Evolutionary conservation across 306 rosid genomes (phyloP).

Genomic region (Castanea mollissima): DNA sequence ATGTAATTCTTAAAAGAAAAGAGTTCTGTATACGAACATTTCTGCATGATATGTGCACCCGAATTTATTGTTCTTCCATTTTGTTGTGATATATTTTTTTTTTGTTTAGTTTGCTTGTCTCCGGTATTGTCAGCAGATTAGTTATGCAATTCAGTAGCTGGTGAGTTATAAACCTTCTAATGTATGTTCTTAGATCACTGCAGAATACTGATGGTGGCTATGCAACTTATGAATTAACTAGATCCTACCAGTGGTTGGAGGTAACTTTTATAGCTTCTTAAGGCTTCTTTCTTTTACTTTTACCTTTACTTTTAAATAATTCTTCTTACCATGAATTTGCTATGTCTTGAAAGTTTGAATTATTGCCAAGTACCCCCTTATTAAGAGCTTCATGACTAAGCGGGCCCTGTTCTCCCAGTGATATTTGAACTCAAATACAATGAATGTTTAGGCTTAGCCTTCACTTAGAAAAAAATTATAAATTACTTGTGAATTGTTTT

Average conservation of each 20-base stretch:
- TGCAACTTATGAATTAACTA: slow-evolving; percentile 91
- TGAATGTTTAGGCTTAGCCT: background rate
- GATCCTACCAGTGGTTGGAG: slow-evolving; percentile 95
- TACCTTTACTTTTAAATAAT: background rate
- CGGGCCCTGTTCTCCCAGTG: background rate
- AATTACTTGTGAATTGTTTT: background rate
- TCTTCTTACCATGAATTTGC: background rate
- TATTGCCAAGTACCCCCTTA: too few relatives aligned
- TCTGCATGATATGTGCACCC: background rate
- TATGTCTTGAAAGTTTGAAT: background rate
- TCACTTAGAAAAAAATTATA: background rate
- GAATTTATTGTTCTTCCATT: background rate
- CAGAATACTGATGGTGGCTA: slow-evolving; percentile 83
- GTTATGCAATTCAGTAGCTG: background rate
- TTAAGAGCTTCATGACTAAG: background rate
- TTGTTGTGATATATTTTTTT: background rate
- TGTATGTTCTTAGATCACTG: slow-evolving; percentile 7
- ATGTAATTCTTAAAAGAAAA: background rate
- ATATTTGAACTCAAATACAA: background rate
- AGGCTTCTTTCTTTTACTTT: slow-evolving; percentile 1
- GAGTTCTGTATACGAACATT: background rate
- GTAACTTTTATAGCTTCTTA: slow-evolving; percentile 27
- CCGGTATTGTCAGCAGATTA: background rate
- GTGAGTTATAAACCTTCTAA: background rate
- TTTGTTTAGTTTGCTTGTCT: background rate